These are phyloP conservation scores for Rhizopus sp. DNA, from an alignment of 371 early-diverging fungal species.

Conservation along the genomic window DNA sequence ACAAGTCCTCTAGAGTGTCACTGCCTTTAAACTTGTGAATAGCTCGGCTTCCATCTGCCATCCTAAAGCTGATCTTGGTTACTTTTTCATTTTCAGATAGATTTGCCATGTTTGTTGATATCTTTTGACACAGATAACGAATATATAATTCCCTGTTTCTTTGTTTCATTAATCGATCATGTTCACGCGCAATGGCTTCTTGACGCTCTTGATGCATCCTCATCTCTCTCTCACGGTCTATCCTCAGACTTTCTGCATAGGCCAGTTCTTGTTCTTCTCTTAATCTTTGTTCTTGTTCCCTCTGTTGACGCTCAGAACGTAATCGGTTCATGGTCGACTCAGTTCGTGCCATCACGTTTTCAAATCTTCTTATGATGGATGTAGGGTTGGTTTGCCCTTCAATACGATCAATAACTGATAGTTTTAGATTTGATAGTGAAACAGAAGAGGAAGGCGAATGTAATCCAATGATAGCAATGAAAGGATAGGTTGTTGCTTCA, in stretches of 20 bases:
- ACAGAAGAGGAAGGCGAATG: slow-evolving; percentile 31
- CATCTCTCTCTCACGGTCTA: slow-evolving; percentile 78
- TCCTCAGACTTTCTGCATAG: slow-evolving; percentile 75
- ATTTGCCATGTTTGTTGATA: slow-evolving; percentile 48
- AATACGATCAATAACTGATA: slow-evolving; percentile 66
- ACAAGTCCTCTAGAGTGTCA: slow-evolving; percentile 55
- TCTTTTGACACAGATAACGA: slow-evolving; percentile 32
- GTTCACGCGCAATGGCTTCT: slow-evolving; percentile 50
- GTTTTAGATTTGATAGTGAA: slow-evolving; percentile 27
- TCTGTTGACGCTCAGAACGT: slow-evolving; percentile 63
- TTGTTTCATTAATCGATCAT: slow-evolving; percentile 25
- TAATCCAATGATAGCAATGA: slow-evolving; percentile 72
- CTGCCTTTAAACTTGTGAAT: slow-evolving; percentile 68
- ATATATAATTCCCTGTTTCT: slow-evolving; percentile 40
- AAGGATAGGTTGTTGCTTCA: slow-evolving; percentile 77
- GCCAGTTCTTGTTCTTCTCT: slow-evolving; percentile 86
- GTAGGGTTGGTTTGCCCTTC: slow-evolving; percentile 58
- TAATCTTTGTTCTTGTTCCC: slow-evolving; percentile 68
- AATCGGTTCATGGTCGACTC: slow-evolving; percentile 54
- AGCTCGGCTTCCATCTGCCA: slow-evolving; percentile 67
- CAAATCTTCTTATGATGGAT: slow-evolving; percentile 51
- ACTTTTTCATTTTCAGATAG: slow-evolving; percentile 23
- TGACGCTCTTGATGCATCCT: slow-evolving; percentile 44
- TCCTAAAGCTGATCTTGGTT: slow-evolving; percentile 64
- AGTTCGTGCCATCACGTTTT: slow-evolving; percentile 52